Percentiles rank a stretch among this genome's conserved stretches.
These are phyloP conservation scores for Sonneratia alba DNA, from an alignment of 345 rosid genomes.

Conservation along the genomic window DNA sequence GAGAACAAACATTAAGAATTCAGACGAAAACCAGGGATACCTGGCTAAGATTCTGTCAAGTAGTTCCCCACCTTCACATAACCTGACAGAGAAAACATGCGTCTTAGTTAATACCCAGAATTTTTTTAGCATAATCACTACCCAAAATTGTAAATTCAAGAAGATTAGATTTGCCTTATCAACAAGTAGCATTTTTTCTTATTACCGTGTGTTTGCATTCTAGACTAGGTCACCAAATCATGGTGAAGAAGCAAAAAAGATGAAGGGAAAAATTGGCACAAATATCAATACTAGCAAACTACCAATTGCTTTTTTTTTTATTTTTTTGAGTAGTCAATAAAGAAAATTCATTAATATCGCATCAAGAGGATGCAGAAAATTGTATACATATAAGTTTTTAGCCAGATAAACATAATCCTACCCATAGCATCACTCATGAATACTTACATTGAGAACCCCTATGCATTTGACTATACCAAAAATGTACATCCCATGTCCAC, in stretches of 20 bases:
- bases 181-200: neutral
- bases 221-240: neutral
- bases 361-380: no score
- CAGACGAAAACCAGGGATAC: conserved; percentile 17
- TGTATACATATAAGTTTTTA: no score
- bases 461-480: no score
- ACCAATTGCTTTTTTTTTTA: neutral
- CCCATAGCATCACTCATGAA: no score
- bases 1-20: neutral
- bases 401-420: no score
- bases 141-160: neutral
- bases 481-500: no score
- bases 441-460: no score
- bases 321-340: no score
- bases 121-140: neutral
- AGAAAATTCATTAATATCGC: no score
- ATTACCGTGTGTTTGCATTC: neutral
- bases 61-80: conserved; percentile 50
- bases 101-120: neutral
- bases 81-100: conserved; percentile 34
- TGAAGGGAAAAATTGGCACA: neutral
- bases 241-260: neutral
- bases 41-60: conserved; percentile 24
- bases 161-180: neutral
- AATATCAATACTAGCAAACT: neutral